Evolutionary conservation across 2,329 filamentous ascomycete species (phyloP), one percentile per base, ranked within the genome.

Genomic region (Apiospora phragmitis): DNA sequence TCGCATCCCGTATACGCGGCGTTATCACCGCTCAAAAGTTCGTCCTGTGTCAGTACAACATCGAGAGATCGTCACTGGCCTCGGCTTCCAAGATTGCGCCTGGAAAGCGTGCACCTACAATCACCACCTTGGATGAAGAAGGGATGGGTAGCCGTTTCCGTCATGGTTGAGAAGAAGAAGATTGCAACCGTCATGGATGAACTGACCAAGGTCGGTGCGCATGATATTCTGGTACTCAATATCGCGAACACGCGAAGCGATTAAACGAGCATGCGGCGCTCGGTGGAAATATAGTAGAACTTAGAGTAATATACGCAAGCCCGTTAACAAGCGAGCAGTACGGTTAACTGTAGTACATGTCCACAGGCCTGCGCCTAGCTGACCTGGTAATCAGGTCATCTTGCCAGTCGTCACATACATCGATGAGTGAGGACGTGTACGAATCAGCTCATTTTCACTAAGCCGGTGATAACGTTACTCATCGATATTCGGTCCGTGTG

Each of bases 31-130:
- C 96, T 12, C 94, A 99, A 84, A 92, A 91, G 82, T 98, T 93
- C 80, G 94, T 98, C 38, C 89, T 98, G 41, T 98, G 96, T 85
- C 94, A 97, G 79, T 99, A 98, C 87, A 99, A 99, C 83, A 90
- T 98, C 71, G 88, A 93, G 75, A 90, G 95, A 72, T 80, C 83
- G 66, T 88, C 89, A 69, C 89, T 99, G 70, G 78, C 86, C 9
- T 84, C 85, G 42, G 95, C 93, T 11, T 89, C 88, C 65, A 88
- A 88, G 75, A 93, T 98, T 79, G 98, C 96, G 0, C 96, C 96
- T 0, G 96, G 96, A 73, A 97, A 96, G 85, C 92, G 96, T 68
- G 95, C 96, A 2, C 94, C 96, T 2, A 98, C 95, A 2, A 88
- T 98, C 75, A 98, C 93, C n/a, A 86, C 92, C 21, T 86, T 99